Conservation (phyloP, 306 rosid genomes). For the Prunus armeniaca region DNA sequence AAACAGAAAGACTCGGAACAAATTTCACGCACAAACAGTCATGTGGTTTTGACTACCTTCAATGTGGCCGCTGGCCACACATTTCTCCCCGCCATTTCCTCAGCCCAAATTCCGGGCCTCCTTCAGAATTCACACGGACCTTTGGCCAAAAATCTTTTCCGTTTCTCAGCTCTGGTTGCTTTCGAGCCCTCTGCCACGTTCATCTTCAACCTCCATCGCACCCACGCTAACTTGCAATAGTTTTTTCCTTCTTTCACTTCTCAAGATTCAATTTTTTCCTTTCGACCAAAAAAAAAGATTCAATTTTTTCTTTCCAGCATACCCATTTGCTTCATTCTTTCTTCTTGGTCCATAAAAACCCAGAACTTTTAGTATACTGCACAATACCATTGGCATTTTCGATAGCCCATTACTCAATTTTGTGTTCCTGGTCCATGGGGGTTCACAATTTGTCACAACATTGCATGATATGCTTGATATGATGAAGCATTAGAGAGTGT, state of each 20-base stretch:
- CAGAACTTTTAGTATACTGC: not conserved
- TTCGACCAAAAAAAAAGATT: not conserved
- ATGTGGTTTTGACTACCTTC: not conserved
- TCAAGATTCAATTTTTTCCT: not conserved
- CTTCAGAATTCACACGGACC: conserved; percentile 16
- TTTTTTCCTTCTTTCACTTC: not conserved
- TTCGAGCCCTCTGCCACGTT: not conserved
- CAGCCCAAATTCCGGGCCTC: conserved; percentile 37
- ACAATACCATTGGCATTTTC: not conserved
- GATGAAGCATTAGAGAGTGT: not conserved
- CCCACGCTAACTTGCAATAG: not conserved
- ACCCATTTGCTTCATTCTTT: not conserved
- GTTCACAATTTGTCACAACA: not conserved
- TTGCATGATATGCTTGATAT: not conserved
- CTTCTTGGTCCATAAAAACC: not conserved
- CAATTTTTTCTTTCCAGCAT: not conserved
- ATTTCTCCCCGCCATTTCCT: conserved; percentile 61
- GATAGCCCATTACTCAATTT: not conserved
- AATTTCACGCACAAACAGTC: too few species aligned
- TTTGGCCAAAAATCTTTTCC: conserved; percentile 1
- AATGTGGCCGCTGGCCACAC: conserved; percentile 42
- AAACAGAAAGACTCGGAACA: too few species aligned
- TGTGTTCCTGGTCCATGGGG: not conserved
- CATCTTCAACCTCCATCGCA: conserved; percentile 15
- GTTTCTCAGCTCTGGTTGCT: not conserved